These are phyloP conservation scores for Podila horticola DNA, from an alignment of 192 early-diverging fungal species.

Conservation along the genomic window DNA sequence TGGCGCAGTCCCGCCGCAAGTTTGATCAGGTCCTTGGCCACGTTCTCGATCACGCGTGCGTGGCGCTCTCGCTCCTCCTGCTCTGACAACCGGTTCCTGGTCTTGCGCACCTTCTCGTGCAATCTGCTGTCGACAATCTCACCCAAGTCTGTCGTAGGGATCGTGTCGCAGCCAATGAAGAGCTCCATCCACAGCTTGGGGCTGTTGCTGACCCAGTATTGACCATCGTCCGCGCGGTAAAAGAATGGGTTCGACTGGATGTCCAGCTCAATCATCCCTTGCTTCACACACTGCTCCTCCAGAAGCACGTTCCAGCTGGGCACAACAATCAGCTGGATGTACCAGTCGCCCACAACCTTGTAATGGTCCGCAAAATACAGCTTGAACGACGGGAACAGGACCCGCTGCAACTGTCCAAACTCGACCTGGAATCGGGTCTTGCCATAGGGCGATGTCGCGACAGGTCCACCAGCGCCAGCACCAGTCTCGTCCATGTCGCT, in stretches of 20 bases:
- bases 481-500: slow-evolving; percentile 40
- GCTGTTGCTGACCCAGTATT: slow-evolving; percentile 48
- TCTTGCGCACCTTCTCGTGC: slow-evolving; percentile 51
- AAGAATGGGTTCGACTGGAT: slow-evolving; percentile 47
- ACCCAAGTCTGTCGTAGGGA: slow-evolving; percentile 44
- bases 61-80: slow-evolving; percentile 48
- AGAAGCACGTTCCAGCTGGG: slow-evolving; percentile 46
- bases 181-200: slow-evolving; percentile 53
- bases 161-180: slow-evolving; percentile 51
- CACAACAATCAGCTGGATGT: slow-evolving; percentile 47
- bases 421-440: slow-evolving; percentile 48
- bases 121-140: slow-evolving; percentile 44
- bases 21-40: slow-evolving; percentile 34
- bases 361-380: slow-evolving; percentile 52
- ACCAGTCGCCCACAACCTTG: slow-evolving; percentile 50
- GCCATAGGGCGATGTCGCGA: slow-evolving; percentile 42
- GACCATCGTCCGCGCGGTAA: slow-evolving; percentile 46
- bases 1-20: slow-evolving; percentile 35
- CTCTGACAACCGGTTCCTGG: slow-evolving; percentile 35
- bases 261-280: slow-evolving; percentile 44
- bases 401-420: slow-evolving; percentile 46
- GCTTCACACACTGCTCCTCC: slow-evolving; percentile 43
- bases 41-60: slow-evolving; percentile 45
- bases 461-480: slow-evolving; percentile 48
- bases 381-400: slow-evolving; percentile 42